Percentiles rank a stretch among this genome's conserved stretches.
Conservation (phyloP, 805 yeast genomes). For the Zygosaccharomyces bisporus region DNA sequence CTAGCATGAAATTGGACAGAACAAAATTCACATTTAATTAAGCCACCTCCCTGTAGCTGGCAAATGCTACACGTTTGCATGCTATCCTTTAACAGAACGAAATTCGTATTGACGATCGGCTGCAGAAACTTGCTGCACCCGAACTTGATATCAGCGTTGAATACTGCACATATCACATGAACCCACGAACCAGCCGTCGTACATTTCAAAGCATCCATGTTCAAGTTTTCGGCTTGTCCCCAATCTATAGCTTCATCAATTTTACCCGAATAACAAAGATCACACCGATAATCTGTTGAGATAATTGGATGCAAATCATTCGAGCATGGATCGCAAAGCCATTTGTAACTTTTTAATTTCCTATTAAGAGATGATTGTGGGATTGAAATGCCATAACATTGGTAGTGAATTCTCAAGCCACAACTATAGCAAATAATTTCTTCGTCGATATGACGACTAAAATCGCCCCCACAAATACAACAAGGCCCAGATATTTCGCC, state of each 20-base stretch:
- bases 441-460: constrained; percentile 25
- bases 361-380: background rate
- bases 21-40: constrained; percentile 24
- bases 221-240: constrained; percentile 39
- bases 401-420: constrained; percentile 63
- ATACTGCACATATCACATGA: constrained; percentile 68
- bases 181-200: constrained; percentile 70
- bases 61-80: constrained; percentile 45
- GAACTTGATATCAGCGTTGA: constrained; percentile 44
- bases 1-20: constrained; percentile 22
- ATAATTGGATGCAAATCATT: constrained; percentile 61
- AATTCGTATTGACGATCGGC: constrained; percentile 43
- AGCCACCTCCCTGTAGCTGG: constrained; percentile 46
- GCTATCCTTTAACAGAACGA: constrained; percentile 33
- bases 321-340: constrained; percentile 81
- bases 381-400: constrained; percentile 57
- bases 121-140: constrained; percentile 43
- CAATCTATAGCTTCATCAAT: constrained; percentile 45
- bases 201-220: constrained; percentile 67
- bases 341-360: constrained; percentile 37
- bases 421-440: constrained; percentile 54
- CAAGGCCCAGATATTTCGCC: constrained; percentile 40
- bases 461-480: constrained; percentile 50
- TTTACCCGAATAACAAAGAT: constrained; percentile 58
- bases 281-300: constrained; percentile 58